phyloP scores from a whole-genome alignment of 2,329 filamentous ascomycete species.

The Cercospora citrullina region DNA sequence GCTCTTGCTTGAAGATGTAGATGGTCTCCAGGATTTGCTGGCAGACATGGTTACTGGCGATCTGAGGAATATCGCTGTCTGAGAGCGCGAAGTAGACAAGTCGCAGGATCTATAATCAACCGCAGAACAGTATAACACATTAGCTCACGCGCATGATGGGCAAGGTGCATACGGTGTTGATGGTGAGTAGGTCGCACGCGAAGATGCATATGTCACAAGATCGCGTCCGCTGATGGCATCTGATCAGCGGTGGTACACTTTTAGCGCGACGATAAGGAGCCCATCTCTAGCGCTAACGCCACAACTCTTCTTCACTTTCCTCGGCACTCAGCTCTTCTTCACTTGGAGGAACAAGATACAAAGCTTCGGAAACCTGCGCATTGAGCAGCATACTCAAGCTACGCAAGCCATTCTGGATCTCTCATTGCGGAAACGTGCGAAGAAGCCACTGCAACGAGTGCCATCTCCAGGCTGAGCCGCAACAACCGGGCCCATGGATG shows the following conservation, averaged over 20 bases:
- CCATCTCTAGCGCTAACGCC: background rate
- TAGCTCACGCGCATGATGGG: background rate
- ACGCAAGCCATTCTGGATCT: background rate
- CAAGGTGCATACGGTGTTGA: background rate
- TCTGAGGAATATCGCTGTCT: background rate
- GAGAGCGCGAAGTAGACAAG: background rate
- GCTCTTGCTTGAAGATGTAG: conserved; percentile 28
- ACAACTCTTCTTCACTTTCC: background rate
- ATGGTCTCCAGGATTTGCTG: conserved; percentile 35
- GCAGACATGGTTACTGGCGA: conserved; percentile 15
- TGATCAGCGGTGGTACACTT: background rate
- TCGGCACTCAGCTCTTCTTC: conserved; percentile 1
- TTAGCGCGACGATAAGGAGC: background rate
- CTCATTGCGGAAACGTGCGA: background rate
- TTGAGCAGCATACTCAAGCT: background rate
- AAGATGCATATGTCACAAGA: background rate
- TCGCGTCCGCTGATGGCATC: background rate
- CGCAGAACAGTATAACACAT: background rate
- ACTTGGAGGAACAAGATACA: background rate
- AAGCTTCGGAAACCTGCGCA: background rate
- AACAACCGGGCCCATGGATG: conserved; percentile 9
- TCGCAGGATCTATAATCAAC: background rate
- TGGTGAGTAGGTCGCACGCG: background rate
- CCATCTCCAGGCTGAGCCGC: background rate
- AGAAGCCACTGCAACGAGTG: background rate